Base-by-base conservation (phyloP, 129 eudicot species). In the Chrysanthemum makinoi region DNA sequence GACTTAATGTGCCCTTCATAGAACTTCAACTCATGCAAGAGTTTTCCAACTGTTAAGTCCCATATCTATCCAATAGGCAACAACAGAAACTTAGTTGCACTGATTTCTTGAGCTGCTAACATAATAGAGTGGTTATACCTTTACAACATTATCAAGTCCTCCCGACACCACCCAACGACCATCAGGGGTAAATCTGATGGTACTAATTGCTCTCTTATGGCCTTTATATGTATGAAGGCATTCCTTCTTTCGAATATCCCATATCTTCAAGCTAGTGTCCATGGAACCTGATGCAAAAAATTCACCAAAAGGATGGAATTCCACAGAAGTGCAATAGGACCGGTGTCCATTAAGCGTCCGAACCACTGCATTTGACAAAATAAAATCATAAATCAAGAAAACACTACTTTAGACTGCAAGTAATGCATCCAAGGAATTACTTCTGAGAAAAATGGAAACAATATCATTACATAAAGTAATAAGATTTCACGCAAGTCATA, bases 91-190 rank as follows among this genome's bases (percentile, higher is more conserved):
- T 53, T 47, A 50, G 53, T 7, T 10, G 28, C 26, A 73, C 60
- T 44, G 20, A 55, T 22, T 28, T 46, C 22, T 54, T 46, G 13
- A 66, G 61, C 16, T 33, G 47, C 57, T 15, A 17, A 69, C 58
- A 58, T 59, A 49, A 33, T 66, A 54, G 20, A 61, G 57, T 51
- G 53, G 66, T 54, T 75, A 69, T 86, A 92, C 96, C 98, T 89
- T 93, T 18, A 93, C 95, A 61, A 84, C 84, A 79, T 85, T 94
- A 78, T 94, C 96, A 77, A 89, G 83, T 78, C 96, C 96, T 64
- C 98, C 95, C 10, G 98, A 87, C 71, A 94, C 96, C 51, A 94
- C 95, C 98, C 98, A 87, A 35, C 96, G 95, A 69, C 96, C 98
- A 82, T 94, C 98, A 10, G 96, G 98, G 74, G 84, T 81, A 81